Conservation (phyloP, 768 basidiomycete genomes). For the Rhodosporidiobolus odoratus region DNA sequence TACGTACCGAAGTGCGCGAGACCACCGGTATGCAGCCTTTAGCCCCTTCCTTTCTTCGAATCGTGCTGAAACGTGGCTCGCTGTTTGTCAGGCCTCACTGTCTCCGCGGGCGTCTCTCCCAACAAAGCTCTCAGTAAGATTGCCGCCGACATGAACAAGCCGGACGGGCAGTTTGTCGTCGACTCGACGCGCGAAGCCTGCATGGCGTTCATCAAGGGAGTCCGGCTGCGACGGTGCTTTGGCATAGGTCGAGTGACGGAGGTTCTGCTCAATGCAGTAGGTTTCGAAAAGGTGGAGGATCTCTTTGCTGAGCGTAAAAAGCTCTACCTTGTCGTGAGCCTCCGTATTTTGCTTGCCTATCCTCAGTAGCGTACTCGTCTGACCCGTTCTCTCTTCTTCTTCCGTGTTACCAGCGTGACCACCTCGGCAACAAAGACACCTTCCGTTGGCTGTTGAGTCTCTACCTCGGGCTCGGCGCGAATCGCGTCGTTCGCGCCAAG, state of each 20-base stretch:
- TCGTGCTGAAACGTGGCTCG: background rate
- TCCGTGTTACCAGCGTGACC: slow-evolving; percentile 53
- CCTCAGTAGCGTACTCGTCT: background rate
- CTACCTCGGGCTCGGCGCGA: slow-evolving; percentile 80
- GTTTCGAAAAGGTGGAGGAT: slow-evolving; percentile 90
- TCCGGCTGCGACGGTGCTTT: slow-evolving; percentile 50
- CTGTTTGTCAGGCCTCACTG: slow-evolving; percentile 57
- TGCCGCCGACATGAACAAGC: slow-evolving; percentile 39
- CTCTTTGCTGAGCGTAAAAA: slow-evolving; percentile 68
- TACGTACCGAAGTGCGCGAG: slow-evolving; percentile 64
- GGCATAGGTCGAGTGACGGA: slow-evolving; percentile 90
- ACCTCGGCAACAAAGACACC: slow-evolving; percentile 56
- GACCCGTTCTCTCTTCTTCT: background rate
- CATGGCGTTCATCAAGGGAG: slow-evolving; percentile 37
- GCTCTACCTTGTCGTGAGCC: slow-evolving; percentile 62
- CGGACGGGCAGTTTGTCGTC: slow-evolving; percentile 36
- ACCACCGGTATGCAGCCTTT: slow-evolving; percentile 55
- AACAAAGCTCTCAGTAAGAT: slow-evolving; percentile 92
- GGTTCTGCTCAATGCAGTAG: slow-evolving; percentile 74
- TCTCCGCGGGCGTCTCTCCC: slow-evolving; percentile 90
- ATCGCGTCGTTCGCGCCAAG: slow-evolving; percentile 65
- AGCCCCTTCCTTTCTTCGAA: background rate
- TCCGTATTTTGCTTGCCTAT: background rate
- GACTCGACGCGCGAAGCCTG: slow-evolving; percentile 32
- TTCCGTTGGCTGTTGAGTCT: slow-evolving; percentile 66